These are phyloP conservation scores for Penicillium coffeae DNA, from an alignment of 495 filamentous ascomycete genomes.

Conservation along the genomic window DNA sequence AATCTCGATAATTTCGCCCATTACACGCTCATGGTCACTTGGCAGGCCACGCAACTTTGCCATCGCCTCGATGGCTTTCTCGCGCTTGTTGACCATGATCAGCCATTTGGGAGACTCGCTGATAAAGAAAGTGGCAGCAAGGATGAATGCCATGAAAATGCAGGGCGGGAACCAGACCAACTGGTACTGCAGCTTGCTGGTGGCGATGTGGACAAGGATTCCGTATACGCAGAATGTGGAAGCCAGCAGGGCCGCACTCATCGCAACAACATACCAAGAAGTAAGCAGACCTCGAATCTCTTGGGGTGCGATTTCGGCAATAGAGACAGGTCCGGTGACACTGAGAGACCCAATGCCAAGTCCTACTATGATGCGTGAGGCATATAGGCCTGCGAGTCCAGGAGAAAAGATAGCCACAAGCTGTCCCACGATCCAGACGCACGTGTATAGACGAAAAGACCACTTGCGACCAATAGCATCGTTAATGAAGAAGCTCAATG, in stretches of 20 bases:
- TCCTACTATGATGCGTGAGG: conserved; percentile 14
- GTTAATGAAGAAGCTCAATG: conserved; percentile 16
- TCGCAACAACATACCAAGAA: conserved; percentile 12
- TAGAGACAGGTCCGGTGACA: conserved; percentile 10
- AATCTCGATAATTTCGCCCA: conserved; percentile 34
- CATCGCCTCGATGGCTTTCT: conserved; percentile 54
- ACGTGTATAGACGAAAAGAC: conserved; percentile 13
- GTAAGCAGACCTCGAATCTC: conserved; percentile 13
- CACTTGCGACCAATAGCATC: conserved; percentile 15
- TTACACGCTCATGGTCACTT: conserved; percentile 48
- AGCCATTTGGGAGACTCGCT: conserved; percentile 68
- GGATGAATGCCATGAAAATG: conserved; percentile 41
- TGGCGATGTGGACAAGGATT: conserved; percentile 1
- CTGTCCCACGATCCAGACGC: conserved; percentile 14
- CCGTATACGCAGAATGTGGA: conserved; percentile 10
- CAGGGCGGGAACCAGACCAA: conserved; percentile 8
- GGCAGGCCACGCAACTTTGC: conserved; percentile 55
- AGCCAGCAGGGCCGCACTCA: conserved; percentile 1
- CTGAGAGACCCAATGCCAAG: conserved; percentile 15
- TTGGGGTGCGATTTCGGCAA: conserved; percentile 15
- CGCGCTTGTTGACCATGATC: conserved; percentile 56
- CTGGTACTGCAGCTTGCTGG: conserved; percentile 14
- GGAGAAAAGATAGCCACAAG: conserved; percentile 6
- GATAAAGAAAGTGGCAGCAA: conserved; percentile 55
- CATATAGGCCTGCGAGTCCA: conserved; percentile 5